A percentile compares a stretch with the other conserved stretches of the same genome.
Evolutionary conservation across 2,329 filamentous ascomycete genomes (phyloP).

Genomic region (Aspergillus clavatus): DNA sequence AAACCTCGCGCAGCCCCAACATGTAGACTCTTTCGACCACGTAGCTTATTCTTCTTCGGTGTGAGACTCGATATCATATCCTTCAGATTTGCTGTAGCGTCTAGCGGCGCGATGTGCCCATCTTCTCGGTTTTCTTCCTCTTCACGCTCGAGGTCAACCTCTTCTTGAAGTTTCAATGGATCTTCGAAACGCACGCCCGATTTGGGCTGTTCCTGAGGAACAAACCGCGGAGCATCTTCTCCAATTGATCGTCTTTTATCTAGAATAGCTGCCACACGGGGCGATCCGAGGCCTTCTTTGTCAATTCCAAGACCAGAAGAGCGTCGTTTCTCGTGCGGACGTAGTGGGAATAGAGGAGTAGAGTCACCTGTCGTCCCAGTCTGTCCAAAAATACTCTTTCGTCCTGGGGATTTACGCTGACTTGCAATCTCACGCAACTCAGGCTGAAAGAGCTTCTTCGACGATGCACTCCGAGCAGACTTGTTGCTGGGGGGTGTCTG

Average conservation of each 20-base stretch:
- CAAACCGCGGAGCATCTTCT: slow-evolving; percentile 60
- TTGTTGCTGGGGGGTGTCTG: slow-evolving; percentile 49
- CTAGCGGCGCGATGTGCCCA: slow-evolving; percentile 44
- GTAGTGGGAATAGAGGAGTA: slow-evolving; percentile 62
- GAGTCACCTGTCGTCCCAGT: slow-evolving; percentile 51
- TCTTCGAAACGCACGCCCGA: slow-evolving; percentile 60
- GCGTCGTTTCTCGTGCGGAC: slow-evolving; percentile 51
- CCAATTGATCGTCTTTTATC: slow-evolving; percentile 68
- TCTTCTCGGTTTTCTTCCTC: slow-evolving; percentile 60
- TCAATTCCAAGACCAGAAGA: slow-evolving; percentile 67
- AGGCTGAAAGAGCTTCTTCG: slow-evolving; percentile 45
- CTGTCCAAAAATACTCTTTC: slow-evolving; percentile 51
- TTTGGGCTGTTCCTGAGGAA: slow-evolving; percentile 46
- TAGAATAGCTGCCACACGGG: slow-evolving; percentile 65
- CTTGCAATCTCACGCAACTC: slow-evolving; percentile 37
- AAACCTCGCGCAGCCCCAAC: slow-evolving; percentile 69
- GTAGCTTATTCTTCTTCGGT: slow-evolving; percentile 65
- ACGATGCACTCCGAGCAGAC: slow-evolving; percentile 45
- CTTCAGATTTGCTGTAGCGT: slow-evolving; percentile 63
- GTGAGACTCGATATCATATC: slow-evolving; percentile 75
- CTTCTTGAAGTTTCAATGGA: slow-evolving; percentile 57
- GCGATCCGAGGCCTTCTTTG: slow-evolving; percentile 67
- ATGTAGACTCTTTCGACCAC: slow-evolving; percentile 69
- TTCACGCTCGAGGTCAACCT: slow-evolving; percentile 58
- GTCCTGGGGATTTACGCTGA: slow-evolving; percentile 32